Conservation (phyloP, 2,329 filamentous ascomycete genomes). For the Cucurbitaria berberidis region DNA sequence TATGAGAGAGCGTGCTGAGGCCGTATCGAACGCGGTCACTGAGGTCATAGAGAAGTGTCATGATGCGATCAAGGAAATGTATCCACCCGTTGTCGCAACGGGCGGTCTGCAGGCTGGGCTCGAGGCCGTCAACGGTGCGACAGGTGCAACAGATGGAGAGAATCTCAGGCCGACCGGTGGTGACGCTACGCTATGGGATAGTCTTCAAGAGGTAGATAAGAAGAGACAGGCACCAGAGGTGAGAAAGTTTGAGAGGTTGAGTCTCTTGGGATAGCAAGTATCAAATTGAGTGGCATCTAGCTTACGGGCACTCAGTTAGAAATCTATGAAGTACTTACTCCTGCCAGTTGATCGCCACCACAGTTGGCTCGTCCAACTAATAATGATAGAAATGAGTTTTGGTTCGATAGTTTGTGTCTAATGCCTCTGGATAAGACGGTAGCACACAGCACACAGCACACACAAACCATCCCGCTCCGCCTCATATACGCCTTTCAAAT, state of each 20-base stretch:
- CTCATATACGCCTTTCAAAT: background rate
- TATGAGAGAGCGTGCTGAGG: slow-evolving; percentile 86
- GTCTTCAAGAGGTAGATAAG: slow-evolving; percentile 48
- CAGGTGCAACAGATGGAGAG: slow-evolving; percentile 14
- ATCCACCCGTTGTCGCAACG: slow-evolving; percentile 13
- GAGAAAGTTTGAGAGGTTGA: slow-evolving; percentile 57
- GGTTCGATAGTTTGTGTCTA: too few species aligned
- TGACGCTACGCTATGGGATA: slow-evolving; percentile 55
- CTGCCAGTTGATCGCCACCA: too few species aligned
- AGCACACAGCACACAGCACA: too few species aligned
- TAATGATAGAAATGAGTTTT: too few species aligned
- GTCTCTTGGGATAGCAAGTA: slow-evolving; percentile 30
- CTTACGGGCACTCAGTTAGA: background rate
- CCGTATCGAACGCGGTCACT: slow-evolving; percentile 74
- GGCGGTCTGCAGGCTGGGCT: background rate
- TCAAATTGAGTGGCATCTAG: background rate
- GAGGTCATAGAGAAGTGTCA: slow-evolving; percentile 76
- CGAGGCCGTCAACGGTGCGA: slow-evolving; percentile 26
- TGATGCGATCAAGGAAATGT: slow-evolving; percentile 66
- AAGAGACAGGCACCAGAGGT: slow-evolving; percentile 59
- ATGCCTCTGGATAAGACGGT: too few species aligned
- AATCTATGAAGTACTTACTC: background rate
- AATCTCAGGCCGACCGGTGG: slow-evolving; percentile 48
- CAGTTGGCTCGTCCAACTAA: too few species aligned
- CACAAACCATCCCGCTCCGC: too few species aligned